A percentile compares a stretch with the other conserved stretches of the same genome.
These are phyloP conservation scores for Cicer chorassanicum DNA, from an alignment of 306 rosid species.

Conservation along the genomic window DNA sequence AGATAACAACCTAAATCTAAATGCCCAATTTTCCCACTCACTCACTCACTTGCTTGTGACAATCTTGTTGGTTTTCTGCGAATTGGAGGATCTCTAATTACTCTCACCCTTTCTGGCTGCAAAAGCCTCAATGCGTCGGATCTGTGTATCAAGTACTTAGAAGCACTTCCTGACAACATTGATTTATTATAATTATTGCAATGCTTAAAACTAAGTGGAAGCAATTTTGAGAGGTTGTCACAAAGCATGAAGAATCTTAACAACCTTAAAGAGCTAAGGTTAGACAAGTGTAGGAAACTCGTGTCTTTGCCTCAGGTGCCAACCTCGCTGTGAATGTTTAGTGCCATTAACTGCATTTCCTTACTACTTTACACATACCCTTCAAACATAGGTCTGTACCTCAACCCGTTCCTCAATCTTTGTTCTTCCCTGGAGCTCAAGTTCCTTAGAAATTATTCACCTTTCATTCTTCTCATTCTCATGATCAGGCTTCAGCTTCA, in stretches of 20 bases:
- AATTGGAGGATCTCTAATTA: background rate
- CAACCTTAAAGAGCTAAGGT: background rate
- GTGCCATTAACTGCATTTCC: slow-evolving; percentile 31
- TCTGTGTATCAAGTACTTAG: background rate
- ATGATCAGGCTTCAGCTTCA: background rate
- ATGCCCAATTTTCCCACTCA: no score
- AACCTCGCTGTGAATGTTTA: background rate
- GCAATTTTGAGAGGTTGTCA: slow-evolving; percentile 22
- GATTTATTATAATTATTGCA: background rate
- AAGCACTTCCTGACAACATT: slow-evolving; percentile 10
- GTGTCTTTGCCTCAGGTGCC: slow-evolving; percentile 16
- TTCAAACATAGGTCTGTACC: background rate
- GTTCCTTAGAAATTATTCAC: slow-evolving; percentile 3
- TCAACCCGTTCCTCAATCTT: background rate
- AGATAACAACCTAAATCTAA: no score
- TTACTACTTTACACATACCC: slow-evolving; percentile 20
- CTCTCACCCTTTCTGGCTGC: background rate
- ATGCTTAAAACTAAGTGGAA: background rate
- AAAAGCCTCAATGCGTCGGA: background rate
- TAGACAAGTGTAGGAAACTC: slow-evolving; percentile 26
- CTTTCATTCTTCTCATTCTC: background rate
- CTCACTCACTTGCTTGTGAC: background rate
- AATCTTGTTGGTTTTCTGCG: slow-evolving; percentile 4
- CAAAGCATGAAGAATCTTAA: slow-evolving; percentile 13
- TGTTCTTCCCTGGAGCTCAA: slow-evolving; percentile 10